These are phyloP conservation scores for Carex scoparia DNA, from an alignment of 176 grass and related monocot genomes.

Conservation along the genomic window DNA sequence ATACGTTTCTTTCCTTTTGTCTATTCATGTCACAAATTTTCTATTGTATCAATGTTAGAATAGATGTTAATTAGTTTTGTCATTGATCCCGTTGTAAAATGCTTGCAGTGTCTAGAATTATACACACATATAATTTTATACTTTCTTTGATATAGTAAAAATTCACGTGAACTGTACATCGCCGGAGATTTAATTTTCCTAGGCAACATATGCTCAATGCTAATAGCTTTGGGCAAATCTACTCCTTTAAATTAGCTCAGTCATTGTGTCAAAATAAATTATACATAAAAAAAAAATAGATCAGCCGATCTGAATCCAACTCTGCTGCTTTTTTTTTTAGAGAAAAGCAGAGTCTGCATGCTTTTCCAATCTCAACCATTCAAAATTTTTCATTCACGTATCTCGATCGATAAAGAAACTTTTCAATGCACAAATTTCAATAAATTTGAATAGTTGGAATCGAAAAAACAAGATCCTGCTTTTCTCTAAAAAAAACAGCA, in stretches of 20 bases:
- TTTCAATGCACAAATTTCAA: too few species aligned
- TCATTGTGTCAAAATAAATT: too few species aligned
- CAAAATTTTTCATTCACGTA: too few species aligned
- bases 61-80: background rate
- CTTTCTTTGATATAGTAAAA: background rate
- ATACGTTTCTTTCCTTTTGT: background rate
- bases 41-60: background rate
- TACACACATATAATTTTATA: background rate
- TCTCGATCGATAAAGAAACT: too few species aligned
- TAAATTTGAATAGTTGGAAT: too few species aligned
- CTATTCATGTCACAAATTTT: background rate
- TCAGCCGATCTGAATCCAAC: background rate
- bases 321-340: too few species aligned
- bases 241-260: background rate
- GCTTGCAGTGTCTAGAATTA: background rate
- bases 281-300: too few species aligned
- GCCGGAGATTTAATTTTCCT: background rate
- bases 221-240: background rate
- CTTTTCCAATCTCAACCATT: too few species aligned
- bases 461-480: too few species aligned
- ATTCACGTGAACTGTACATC: background rate
- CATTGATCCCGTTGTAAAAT: background rate
- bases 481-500: too few species aligned
- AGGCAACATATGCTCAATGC: too few species aligned
- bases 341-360: too few species aligned